Conservation (phyloP, 1,284 basidiomycete species). For the Hypsizygus ulmarius region DNA sequence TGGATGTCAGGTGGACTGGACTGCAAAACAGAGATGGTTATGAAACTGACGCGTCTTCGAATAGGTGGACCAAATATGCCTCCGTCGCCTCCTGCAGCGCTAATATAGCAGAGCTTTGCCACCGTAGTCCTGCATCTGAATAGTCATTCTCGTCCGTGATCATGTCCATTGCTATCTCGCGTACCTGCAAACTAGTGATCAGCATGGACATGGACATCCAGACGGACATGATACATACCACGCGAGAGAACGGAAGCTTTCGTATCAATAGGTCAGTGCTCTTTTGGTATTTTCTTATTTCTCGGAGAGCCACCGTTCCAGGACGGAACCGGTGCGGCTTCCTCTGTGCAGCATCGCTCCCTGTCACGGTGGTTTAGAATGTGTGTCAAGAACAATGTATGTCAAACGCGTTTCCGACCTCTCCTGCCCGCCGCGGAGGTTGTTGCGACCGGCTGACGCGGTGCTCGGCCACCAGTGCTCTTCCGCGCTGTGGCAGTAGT, state of each 20-base stretch:
- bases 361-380: constrained; percentile 7
- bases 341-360: constrained; percentile 25
- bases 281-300: constrained; percentile 94
- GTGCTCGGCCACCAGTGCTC: constrained; percentile 63
- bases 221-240: constrained; percentile 54
- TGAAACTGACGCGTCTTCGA: constrained; percentile 88
- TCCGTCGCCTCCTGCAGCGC: constrained; percentile 95
- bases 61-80: constrained; percentile 90
- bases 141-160: constrained; percentile 69
- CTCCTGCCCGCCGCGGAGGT: constrained; percentile 11
- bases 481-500: constrained; percentile 66
- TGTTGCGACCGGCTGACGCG: constrained; percentile 26
- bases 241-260: constrained; percentile 88
- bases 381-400: not conserved
- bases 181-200: constrained; percentile 55
- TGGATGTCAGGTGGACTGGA: constrained; percentile 2
- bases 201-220: not conserved
- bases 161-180: constrained; percentile 89
- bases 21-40: not conserved
- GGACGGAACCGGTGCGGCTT: constrained; percentile 76
- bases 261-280: constrained; percentile 84
- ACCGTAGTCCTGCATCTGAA: constrained; percentile 68
- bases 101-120: constrained; percentile 89
- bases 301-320: constrained; percentile 84
- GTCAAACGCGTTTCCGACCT: not conserved